These are phyloP conservation scores for Tricholoma terreum DNA, from an alignment of 768 basidiomycete genomes.

Conservation along the genomic window DNA sequence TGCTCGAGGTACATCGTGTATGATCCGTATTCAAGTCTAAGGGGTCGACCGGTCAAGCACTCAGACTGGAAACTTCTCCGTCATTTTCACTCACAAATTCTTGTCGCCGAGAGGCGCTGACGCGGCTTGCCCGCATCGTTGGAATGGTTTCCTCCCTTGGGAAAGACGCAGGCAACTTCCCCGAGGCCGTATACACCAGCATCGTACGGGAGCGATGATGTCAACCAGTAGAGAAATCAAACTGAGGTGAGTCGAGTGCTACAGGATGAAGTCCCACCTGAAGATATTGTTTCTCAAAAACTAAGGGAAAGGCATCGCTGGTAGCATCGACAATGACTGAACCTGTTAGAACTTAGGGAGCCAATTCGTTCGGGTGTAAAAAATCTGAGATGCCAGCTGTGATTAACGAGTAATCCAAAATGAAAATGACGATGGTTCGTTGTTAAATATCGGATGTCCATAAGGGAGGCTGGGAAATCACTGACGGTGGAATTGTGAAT, in stretches of 20 bases:
- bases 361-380: conserved; percentile 66
- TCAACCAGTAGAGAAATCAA: conserved; percentile 37
- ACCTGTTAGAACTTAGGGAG: conserved; percentile 59
- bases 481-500: conserved; percentile 59
- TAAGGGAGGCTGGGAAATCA: conserved; percentile 40
- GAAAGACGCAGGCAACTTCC: conserved; percentile 61
- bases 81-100: conserved; percentile 48
- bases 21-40: conserved; percentile 59
- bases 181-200: conserved; percentile 80
- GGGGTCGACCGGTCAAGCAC: too few relatives aligned
- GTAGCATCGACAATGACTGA: conserved; percentile 50
- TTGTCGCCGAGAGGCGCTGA: conserved; percentile 60
- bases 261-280: conserved; percentile 39
- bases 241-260: background rate
- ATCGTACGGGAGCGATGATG: conserved; percentile 60
- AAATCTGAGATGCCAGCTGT: conserved; percentile 53
- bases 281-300: conserved; percentile 80
- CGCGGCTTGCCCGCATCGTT: conserved; percentile 65
- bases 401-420: conserved; percentile 79
- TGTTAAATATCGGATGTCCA: conserved; percentile 59
- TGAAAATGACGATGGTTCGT: conserved; percentile 60
- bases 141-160: conserved; percentile 59
- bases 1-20: conserved; percentile 75
- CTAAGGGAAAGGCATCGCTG: conserved; percentile 59
- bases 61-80: background rate